Evolutionary conservation across 2,329 filamentous ascomycete genomes (phyloP), one percentile per base, ranked within the genome.

Genomic region (Apiospora hydei): DNA sequence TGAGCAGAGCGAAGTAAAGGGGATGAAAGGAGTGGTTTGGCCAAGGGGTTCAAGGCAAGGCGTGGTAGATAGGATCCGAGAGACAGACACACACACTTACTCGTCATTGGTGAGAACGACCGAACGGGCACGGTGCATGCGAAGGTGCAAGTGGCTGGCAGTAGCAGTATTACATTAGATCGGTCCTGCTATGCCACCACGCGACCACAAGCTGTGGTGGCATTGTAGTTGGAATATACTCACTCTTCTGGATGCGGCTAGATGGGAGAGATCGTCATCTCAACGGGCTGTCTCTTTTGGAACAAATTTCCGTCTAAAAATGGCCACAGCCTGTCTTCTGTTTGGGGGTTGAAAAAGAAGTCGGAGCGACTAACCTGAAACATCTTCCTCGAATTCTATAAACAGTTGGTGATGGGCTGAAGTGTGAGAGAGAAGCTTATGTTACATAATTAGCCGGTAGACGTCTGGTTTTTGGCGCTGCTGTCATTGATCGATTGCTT

Each of bases 101-200:
- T 64, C 57, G 34, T 64, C 57, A 18, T 64, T 64, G 4, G 94
- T 97, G 73, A 98, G 87, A 34, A 96, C 86, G 44, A 97, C 93
- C 34, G 93, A 95, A 73, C 93, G 90, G 64, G 95, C 95, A 70
- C 95, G 91, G 83, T 98, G 95, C 75, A 93, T 86, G 74, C 95
- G 93, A 69, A 97, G 87, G 75, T 90, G 93, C 80, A 97, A 93
- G 74, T 89, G 89, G 80, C 95, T 91, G 80, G 57, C 34, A 21
- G 41, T 14, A 30, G 57, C 18, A 21, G 41, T 14, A 30, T 47
- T 11, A 16, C n/a, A 30, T 46, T 69, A 49, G 46, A 30, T 14
- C 43, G 34, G 5, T 38, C 34, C 14, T 68, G 11, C 4, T 44
- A 30, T 44, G 46, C 11, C 18, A 44, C 24, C 67, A 51, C 24